Percentiles rank a stretch among this genome's conserved stretches.
phyloP scores from a whole-genome alignment of 225 moss, liverwort and hornwort species.

The Ulota crispa region DNA sequence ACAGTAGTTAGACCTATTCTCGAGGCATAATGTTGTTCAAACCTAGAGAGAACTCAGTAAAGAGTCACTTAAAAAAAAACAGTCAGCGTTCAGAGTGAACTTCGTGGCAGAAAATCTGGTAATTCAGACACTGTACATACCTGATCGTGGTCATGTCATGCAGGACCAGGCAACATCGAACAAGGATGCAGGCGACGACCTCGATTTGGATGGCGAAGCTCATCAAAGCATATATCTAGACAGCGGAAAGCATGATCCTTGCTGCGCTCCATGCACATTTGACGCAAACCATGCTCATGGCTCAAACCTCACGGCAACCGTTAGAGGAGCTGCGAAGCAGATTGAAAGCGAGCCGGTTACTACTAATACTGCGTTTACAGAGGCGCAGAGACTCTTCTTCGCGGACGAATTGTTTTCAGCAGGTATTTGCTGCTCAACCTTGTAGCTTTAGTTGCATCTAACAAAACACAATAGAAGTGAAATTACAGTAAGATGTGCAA shows the following conservation, averaged over 20 bases:
- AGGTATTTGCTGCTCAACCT: conserved; percentile 25
- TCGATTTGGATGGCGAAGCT: conserved; percentile 26
- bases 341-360: conserved; percentile 15
- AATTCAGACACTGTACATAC: background rate
- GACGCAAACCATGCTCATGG: background rate
- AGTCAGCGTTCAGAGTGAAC: background rate
- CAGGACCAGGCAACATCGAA: conserved; percentile 13
- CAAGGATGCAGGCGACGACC: background rate
- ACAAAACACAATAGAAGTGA: background rate
- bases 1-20: background rate
- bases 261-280: conserved; percentile 10
- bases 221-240: conserved; percentile 6
- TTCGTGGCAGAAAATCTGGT: conserved; percentile 5
- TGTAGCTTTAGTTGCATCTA: background rate
- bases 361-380: conserved; percentile 8
- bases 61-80: background rate
- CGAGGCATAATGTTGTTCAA: background rate
- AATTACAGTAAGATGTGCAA: background rate
- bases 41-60: background rate
- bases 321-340: conserved; percentile 16
- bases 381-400: conserved; percentile 15
- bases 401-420: conserved; percentile 16
- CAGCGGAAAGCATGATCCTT: conserved; percentile 20
- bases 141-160: background rate
- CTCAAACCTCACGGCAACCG: conserved; percentile 11